Percentiles rank a stretch among this genome's conserved stretches.
These are phyloP conservation scores for Neoascochyta sp. DNA, from an alignment of 2,329 filamentous ascomycete genomes.

Conservation along the genomic window DNA sequence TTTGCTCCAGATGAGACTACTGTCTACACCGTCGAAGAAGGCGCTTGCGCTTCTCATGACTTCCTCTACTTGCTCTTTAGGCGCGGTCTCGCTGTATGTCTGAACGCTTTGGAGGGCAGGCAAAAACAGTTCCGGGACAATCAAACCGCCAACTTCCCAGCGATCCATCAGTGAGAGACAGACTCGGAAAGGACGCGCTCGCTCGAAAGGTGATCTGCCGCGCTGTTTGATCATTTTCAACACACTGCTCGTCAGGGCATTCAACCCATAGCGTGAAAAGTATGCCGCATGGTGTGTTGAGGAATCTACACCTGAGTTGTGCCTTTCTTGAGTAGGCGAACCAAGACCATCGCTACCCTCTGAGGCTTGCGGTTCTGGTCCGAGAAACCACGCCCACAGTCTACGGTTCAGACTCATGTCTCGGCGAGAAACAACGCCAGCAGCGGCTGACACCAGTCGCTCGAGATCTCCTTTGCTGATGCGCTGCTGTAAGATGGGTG, in stretches of 20 bases:
- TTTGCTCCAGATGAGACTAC: slow-evolving; percentile 85
- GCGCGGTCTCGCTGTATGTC: slow-evolving; percentile 63
- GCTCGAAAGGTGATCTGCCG: slow-evolving; percentile 57
- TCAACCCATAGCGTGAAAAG: slow-evolving; percentile 75
- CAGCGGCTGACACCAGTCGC: slow-evolving; percentile 74
- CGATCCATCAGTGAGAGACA: slow-evolving; percentile 96
- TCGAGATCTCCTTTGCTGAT: slow-evolving; percentile 75
- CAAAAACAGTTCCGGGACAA: slow-evolving; percentile 85
- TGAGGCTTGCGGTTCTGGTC: slow-evolving; percentile 60
- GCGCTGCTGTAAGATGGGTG: slow-evolving; percentile 70
- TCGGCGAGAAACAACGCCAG: slow-evolving; percentile 79
- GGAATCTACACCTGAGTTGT: slow-evolving; percentile 41
- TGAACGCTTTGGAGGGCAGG: slow-evolving; percentile 78
- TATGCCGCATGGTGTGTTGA: slow-evolving; percentile 58
- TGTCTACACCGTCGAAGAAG: slow-evolving; percentile 97
- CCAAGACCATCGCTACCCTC: slow-evolving; percentile 22
- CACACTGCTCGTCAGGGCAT: slow-evolving; percentile 69
- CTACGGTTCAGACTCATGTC: slow-evolving; percentile 96
- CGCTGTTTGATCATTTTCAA: slow-evolving; percentile 68
- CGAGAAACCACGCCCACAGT: slow-evolving; percentile 94
- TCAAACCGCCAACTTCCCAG: slow-evolving; percentile 90
- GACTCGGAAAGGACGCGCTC: slow-evolving; percentile 82
- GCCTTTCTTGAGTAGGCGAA: slow-evolving; percentile 49
- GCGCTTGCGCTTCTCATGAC: slow-evolving; percentile 89
- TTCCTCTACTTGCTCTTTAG: slow-evolving; percentile 73